A percentile compares a stretch with the other conserved stretches of the same genome.
Evolutionary conservation across 371 early-diverging fungal genomes (phyloP).

Genomic region (Syncephalastrum monosporum): DNA sequence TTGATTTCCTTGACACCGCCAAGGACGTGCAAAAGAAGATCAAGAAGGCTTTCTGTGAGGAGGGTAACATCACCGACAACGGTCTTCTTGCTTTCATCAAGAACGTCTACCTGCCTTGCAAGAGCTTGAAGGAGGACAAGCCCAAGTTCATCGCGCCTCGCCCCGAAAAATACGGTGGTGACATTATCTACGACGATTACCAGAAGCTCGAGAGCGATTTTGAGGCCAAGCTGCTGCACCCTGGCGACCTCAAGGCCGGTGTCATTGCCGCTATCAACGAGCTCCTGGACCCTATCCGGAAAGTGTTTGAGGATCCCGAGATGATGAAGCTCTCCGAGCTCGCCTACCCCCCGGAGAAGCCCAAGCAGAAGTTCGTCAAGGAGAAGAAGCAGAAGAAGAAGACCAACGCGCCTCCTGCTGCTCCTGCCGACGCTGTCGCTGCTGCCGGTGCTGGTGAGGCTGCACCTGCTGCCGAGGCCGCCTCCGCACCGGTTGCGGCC

Average conservation of each 20-base stretch:
- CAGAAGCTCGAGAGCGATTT: constrained; percentile 88
- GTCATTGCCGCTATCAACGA: constrained; percentile 84
- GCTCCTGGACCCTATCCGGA: constrained; percentile 92
- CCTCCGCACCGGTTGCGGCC: too few species aligned
- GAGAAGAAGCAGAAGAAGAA: constrained; percentile 18
- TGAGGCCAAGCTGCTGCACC: constrained; percentile 87
- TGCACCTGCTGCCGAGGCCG: too few species aligned
- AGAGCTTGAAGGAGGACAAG: constrained; percentile 53
- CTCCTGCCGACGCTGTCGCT: too few species aligned
- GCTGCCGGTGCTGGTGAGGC: too few species aligned
- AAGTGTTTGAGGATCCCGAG: constrained; percentile 71
- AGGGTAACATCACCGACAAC: constrained; percentile 94
- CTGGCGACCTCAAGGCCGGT: constrained; percentile 96
- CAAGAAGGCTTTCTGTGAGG: constrained; percentile 98
- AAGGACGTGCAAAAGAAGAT: constrained; percentile 92
- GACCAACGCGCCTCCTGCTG: too few species aligned
- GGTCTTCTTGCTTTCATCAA: constrained; percentile 93
- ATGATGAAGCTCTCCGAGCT: constrained; percentile 56
- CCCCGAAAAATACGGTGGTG: constrained; percentile 89
- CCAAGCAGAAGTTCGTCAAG: constrained; percentile 23
- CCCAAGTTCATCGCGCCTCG: constrained; percentile 73
- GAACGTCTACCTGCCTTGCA: constrained; percentile 89
- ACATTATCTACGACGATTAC: constrained; percentile 69
- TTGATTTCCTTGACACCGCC: constrained; percentile 94
- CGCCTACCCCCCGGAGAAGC: constrained; percentile 67